phyloP scores from a whole-genome alignment of 2,329 filamentous ascomycete genomes.

The Pestalotiopsis sp. region DNA sequence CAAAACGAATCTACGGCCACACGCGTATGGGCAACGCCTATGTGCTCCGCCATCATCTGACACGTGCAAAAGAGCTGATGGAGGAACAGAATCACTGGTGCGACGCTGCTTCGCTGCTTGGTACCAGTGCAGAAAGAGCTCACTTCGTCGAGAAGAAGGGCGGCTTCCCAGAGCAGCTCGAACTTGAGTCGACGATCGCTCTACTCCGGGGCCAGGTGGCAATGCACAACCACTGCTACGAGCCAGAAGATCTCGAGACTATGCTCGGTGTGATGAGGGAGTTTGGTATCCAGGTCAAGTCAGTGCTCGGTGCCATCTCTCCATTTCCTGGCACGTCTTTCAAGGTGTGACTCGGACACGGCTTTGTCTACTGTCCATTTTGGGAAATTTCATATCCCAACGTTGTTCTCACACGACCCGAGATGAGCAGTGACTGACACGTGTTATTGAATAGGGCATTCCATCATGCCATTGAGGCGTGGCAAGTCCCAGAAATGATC shows the following conservation, averaged over 20 bases:
- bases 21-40: constrained; percentile 43
- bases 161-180: constrained; percentile 33
- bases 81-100: constrained; percentile 36
- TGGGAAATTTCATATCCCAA: too few species aligned
- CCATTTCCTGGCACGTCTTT: too few species aligned
- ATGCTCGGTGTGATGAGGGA: constrained; percentile 44
- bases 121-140: neutral
- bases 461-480: constrained; percentile 42
- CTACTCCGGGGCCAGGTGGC: constrained; percentile 43
- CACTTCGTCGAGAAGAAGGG: constrained; percentile 8
- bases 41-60: constrained; percentile 40
- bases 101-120: neutral
- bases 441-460: constrained; percentile 28
- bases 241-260: constrained; percentile 44
- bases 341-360: too few species aligned
- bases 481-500: constrained; percentile 42
- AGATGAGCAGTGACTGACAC: too few species aligned
- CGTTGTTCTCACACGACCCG: too few species aligned
- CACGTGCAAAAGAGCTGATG: constrained; percentile 36
- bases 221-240: constrained; percentile 48
- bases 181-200: constrained; percentile 41
- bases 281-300: constrained; percentile 41
- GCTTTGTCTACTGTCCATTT: too few species aligned
- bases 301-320: too few species aligned
- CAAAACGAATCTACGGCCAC: constrained; percentile 38